phyloP scores from a whole-genome alignment of 2,329 filamentous ascomycete genomes.

The Aspergillus ochraceus region DNA sequence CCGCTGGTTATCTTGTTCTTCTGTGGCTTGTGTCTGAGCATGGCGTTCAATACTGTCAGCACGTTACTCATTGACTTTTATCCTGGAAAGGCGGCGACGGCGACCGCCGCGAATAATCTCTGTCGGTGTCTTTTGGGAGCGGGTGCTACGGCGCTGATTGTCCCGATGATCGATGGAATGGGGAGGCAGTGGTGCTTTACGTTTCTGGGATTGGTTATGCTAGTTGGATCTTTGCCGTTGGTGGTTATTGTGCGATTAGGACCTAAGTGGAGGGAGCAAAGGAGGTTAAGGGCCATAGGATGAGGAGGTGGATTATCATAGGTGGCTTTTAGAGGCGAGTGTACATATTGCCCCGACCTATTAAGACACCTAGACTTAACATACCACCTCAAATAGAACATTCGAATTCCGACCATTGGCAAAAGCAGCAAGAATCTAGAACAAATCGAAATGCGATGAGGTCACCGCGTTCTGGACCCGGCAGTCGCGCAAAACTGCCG shows the following conservation, averaged over 20 bases:
- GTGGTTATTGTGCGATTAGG: neutral
- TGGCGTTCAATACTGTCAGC: constrained; percentile 40
- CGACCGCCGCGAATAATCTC: constrained; percentile 44
- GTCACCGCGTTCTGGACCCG: too few species aligned
- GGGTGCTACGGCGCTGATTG: constrained; percentile 38
- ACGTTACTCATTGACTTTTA: constrained; percentile 48
- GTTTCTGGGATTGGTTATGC: constrained; percentile 27
- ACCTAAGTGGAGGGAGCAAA: neutral
- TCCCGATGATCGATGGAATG: constrained; percentile 39
- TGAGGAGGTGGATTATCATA: too few species aligned
- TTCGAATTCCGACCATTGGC: too few species aligned
- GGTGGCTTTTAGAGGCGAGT: too few species aligned
- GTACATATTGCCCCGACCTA: too few species aligned
- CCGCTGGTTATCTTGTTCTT: constrained; percentile 36
- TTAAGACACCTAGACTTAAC: too few species aligned
- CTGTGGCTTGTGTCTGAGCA: constrained; percentile 35
- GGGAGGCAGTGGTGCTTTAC: constrained; percentile 46
- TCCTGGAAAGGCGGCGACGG: constrained; percentile 36
- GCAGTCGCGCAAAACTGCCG: too few species aligned
- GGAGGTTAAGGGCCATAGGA: neutral
- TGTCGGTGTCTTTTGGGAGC: constrained; percentile 43
- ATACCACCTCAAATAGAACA: too few species aligned
- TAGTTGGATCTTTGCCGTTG: neutral
- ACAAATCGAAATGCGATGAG: too few species aligned
- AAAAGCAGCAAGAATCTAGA: too few species aligned